These are phyloP conservation scores for Dicorynia guianensis DNA, from an alignment of 306 rosid species.

Conservation along the genomic window DNA sequence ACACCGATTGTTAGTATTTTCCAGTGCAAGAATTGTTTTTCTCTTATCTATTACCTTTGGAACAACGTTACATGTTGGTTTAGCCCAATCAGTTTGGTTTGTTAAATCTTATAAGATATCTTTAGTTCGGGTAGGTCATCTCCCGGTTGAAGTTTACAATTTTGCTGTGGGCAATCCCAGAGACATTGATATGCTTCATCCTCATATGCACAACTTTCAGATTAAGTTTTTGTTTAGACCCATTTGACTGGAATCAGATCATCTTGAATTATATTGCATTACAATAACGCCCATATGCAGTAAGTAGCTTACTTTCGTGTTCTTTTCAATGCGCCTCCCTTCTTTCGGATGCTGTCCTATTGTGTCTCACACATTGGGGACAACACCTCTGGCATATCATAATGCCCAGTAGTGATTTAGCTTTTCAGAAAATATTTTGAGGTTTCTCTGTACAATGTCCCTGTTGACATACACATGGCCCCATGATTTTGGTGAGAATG, in stretches of 20 bases:
- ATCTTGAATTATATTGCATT: slow-evolving; percentile 25
- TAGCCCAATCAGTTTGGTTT: neutral
- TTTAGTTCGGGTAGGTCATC: neutral
- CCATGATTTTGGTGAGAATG: slow-evolving; percentile 65
- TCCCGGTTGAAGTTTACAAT: neutral
- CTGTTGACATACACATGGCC: slow-evolving; percentile 51
- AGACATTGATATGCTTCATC: slow-evolving; percentile 6
- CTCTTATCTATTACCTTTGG: neutral
- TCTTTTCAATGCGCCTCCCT: slow-evolving; percentile 37
- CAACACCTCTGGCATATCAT: slow-evolving; percentile 63
- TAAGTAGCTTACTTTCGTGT: slow-evolving; percentile 35
- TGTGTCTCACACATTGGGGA: slow-evolving; percentile 67
- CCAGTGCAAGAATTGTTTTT: no score
- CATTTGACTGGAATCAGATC: slow-evolving; percentile 19
- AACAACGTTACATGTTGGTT: neutral
- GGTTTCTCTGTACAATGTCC: slow-evolving; percentile 42
- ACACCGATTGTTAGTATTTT: no score
- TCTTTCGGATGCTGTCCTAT: slow-evolving; percentile 40
- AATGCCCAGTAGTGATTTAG: slow-evolving; percentile 48
- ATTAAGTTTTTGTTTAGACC: neutral
- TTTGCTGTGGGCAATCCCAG: neutral
- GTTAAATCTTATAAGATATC: neutral
- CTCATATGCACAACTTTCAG: slow-evolving; percentile 14
- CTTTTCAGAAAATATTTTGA: slow-evolving; percentile 41
- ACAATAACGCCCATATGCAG: slow-evolving; percentile 17